Percentiles rank a stretch among this genome's conserved stretches.
Evolutionary conservation across 345 rosid species (phyloP).

Genomic region (Melaleuca quinquenervia): DNA sequence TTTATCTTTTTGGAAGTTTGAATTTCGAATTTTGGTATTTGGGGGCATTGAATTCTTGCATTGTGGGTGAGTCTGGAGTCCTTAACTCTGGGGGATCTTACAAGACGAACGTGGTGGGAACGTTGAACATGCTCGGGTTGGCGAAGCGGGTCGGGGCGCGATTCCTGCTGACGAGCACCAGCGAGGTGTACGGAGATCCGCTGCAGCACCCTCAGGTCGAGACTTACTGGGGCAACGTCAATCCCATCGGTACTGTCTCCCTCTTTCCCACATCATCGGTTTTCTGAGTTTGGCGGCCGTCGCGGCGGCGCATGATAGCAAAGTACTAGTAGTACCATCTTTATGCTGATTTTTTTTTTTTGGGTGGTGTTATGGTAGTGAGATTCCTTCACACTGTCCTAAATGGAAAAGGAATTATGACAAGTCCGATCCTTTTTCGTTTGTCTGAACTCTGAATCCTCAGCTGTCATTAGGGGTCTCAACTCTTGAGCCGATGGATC

Average conservation of each 20-base stretch:
- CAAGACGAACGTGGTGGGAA: conserved; percentile 98
- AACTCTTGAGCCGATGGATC: background rate
- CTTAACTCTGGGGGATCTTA: conserved; percentile 13
- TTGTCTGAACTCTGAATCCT: background rate
- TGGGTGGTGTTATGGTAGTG: no score
- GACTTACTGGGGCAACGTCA: conserved; percentile 99
- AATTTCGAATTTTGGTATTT: background rate
- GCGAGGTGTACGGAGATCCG: conserved; percentile 99
- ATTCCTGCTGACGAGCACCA: conserved; percentile 83
- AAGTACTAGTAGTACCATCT: background rate
- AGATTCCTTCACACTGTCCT: background rate
- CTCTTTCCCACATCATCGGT: background rate
- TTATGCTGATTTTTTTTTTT: background rate
- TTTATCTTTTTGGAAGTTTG: background rate
- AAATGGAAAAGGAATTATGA: background rate
- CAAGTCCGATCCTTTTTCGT: background rate
- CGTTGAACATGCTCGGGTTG: conserved; percentile 87
- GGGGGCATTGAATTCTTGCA: background rate
- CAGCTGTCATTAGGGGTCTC: rapidly evolving
- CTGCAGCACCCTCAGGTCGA: conserved; percentile 98
- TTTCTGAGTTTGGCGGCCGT: background rate
- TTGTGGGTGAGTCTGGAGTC: background rate
- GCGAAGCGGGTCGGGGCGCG: conserved; percentile 96
- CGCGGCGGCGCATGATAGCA: background rate
- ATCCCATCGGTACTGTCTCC: conserved; percentile 66